phyloP scores from a whole-genome alignment of 225 moss, liverwort and hornwort genomes.

The Asterella californica region DNA sequence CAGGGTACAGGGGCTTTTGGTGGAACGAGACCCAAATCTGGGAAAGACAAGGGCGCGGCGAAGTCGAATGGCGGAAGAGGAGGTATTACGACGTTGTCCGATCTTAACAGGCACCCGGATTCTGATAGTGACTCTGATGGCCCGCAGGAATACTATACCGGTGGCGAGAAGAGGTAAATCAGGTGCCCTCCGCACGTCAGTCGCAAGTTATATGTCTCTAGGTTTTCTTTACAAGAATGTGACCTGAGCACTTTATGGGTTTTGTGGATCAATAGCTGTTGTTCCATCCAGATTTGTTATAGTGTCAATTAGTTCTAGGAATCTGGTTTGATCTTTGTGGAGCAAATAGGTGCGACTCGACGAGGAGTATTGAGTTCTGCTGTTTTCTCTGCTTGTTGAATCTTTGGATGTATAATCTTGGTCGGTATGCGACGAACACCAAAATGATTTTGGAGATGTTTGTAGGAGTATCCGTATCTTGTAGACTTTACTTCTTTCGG shows the following conservation, averaged over 20 bases:
- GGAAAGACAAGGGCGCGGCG: conserved; percentile 51
- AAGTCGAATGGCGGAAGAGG: conserved; percentile 48
- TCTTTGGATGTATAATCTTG: neutral
- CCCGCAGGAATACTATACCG: conserved; percentile 82
- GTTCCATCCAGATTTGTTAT: neutral
- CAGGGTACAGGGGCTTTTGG: conserved; percentile 31
- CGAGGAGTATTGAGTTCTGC: neutral
- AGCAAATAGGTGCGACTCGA: no score
- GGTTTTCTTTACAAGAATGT: conserved; percentile 3
- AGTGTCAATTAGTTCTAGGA: neutral
- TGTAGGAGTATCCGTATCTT: neutral
- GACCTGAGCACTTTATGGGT: neutral
- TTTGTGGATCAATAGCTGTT: neutral
- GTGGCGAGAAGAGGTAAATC: conserved; percentile 73
- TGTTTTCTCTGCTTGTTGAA: neutral
- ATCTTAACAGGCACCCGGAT: conserved; percentile 57
- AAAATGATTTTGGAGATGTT: neutral
- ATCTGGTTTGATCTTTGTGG: neutral
- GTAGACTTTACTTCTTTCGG: neutral
- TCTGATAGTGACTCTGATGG: conserved; percentile 76
- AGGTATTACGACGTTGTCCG: conserved; percentile 59
- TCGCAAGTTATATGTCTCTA: neutral
- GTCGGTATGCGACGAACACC: neutral
- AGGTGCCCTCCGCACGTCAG: neutral
- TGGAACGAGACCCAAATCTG: conserved; percentile 42